These are phyloP conservation scores for Mycena vulgaris DNA, from an alignment of 768 basidiomycete genomes.

Conservation along the genomic window DNA sequence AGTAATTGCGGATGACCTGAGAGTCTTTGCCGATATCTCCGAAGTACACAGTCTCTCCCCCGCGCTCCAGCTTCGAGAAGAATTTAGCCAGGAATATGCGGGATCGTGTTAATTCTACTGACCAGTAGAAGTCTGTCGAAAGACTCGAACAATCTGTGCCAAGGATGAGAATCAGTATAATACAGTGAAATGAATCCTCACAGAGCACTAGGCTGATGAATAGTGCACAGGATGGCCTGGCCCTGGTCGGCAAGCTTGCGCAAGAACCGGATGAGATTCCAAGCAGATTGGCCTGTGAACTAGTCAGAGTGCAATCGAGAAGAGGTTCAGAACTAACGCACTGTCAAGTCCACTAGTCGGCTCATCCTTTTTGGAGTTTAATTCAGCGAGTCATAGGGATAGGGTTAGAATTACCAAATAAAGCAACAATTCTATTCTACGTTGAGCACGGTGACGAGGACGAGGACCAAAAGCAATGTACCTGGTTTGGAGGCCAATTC, in stretches of 20 bases:
- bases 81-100: neutral
- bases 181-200: neutral
- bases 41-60: slow-evolving; percentile 95
- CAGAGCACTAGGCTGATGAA: slow-evolving; percentile 90
- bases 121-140: slow-evolving; percentile 80
- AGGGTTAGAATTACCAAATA: slow-evolving; percentile 22
- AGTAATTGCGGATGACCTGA: slow-evolving; percentile 78
- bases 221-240: slow-evolving; percentile 92
- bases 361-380: slow-evolving; percentile 66
- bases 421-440: slow-evolving; percentile 68
- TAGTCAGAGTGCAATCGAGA: neutral
- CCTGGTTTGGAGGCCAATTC: slow-evolving; percentile 89
- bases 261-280: slow-evolving; percentile 87
- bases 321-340: slow-evolving; percentile 27
- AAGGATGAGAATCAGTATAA: neutral
- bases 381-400: neutral
- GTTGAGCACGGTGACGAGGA: neutral
- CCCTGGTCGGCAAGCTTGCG: slow-evolving; percentile 86
- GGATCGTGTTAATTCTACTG: neutral
- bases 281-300: slow-evolving; percentile 77
- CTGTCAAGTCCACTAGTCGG: slow-evolving; percentile 63
- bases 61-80: slow-evolving; percentile 65
- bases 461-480: neutral
- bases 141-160: slow-evolving; percentile 77
- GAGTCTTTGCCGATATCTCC: slow-evolving; percentile 89